Conservation (phyloP, 176 grass and related monocot species). For the Avena insularis region DNA sequence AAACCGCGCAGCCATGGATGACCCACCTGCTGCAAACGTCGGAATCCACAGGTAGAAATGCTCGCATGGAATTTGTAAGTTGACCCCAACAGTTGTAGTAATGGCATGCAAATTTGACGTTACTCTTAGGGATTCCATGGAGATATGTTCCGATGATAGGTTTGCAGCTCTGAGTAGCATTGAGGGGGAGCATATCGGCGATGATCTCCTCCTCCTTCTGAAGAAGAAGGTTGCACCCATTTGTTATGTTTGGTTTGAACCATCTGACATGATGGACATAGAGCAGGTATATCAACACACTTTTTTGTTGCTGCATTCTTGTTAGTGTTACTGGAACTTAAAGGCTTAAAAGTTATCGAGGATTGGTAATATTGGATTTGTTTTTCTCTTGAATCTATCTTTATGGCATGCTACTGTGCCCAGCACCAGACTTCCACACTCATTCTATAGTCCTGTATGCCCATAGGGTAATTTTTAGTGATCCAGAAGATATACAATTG, state of each 20-base stretch:
- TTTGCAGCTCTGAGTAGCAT: conserved; percentile 11
- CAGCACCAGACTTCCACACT: neutral
- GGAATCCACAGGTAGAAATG: neutral
- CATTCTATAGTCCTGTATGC: neutral
- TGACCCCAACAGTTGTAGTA: neutral
- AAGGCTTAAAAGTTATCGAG: neutral
- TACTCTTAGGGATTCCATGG: conserved; percentile 2
- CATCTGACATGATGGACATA: conserved; percentile 8
- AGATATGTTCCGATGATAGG: neutral
- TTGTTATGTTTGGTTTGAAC: conserved; percentile 13
- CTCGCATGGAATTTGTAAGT: neutral
- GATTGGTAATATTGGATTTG: neutral
- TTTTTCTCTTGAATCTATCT: conserved; percentile 8
- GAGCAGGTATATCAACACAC: neutral
- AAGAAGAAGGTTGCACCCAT: neutral
- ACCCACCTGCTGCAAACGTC: neutral
- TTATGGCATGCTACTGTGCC: neutral
- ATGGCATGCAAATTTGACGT: neutral
- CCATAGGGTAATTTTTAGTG: neutral
- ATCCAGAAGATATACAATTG: neutral
- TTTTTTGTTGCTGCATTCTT: conserved; percentile 9
- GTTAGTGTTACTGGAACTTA: conserved; percentile 1
- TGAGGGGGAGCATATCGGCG: neutral
- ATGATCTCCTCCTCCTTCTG: conserved; percentile 4
- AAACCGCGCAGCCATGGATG: neutral